Conservation (phyloP, 2,329 filamentous ascomycete genomes). For the Aureobasidium sp. region DNA sequence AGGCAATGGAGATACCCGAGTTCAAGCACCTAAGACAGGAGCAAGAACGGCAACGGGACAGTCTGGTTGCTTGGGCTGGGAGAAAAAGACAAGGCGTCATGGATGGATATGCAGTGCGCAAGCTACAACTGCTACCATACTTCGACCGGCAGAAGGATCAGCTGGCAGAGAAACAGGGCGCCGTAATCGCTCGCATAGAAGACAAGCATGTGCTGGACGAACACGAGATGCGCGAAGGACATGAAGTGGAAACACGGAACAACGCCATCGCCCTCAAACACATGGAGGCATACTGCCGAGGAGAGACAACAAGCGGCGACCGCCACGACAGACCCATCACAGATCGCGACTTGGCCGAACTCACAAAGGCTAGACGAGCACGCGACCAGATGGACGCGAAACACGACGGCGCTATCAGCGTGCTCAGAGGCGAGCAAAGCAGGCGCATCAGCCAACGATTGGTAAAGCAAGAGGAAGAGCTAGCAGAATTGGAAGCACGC, state of each 20-base stretch:
- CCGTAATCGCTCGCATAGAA: constrained; percentile 35
- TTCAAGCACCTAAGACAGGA: constrained; percentile 21
- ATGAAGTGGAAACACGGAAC: constrained; percentile 35
- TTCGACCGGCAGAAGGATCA: constrained; percentile 15
- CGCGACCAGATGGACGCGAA: constrained; percentile 34
- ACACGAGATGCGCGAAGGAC: constrained; percentile 33
- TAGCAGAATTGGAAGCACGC: constrained; percentile 27
- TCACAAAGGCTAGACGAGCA: constrained; percentile 32
- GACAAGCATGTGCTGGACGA: constrained; percentile 38
- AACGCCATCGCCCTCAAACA: constrained; percentile 38
- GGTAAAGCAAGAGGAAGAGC: constrained; percentile 33
- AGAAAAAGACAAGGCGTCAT: constrained; percentile 20
- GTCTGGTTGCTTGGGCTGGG: constrained; percentile 23
- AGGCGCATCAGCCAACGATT: constrained; percentile 29
- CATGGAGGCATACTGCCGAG: constrained; percentile 41
- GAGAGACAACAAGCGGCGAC: constrained; percentile 25
- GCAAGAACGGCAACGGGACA: constrained; percentile 25
- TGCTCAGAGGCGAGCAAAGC: constrained; percentile 38
- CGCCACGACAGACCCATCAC: constrained; percentile 32
- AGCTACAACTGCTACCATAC: background rate
- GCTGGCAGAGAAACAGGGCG: constrained; percentile 23
- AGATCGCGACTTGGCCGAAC: constrained; percentile 35
- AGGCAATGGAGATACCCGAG: constrained; percentile 20
- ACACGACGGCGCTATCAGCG: constrained; percentile 40
- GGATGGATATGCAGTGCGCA: background rate